phyloP scores from a whole-genome alignment of 2,329 filamentous ascomycete species.

The Monosporascus sp. region DNA sequence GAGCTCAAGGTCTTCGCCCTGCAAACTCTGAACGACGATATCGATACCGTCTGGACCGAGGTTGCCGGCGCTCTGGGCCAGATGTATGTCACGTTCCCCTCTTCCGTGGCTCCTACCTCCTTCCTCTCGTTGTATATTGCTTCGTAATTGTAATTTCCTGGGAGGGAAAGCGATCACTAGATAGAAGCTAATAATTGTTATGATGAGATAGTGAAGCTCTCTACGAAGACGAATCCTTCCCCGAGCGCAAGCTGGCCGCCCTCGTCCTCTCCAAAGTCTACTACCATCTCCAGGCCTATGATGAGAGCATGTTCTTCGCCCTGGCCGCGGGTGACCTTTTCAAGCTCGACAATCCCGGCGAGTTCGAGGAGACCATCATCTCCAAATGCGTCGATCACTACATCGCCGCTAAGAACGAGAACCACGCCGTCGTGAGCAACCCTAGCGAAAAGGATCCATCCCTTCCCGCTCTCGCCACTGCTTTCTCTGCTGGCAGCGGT shows the following conservation, averaged over 20 bases:
- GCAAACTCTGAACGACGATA: slow-evolving; percentile 91
- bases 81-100: slow-evolving; percentile 56
- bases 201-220: slow-evolving; percentile 70
- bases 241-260: slow-evolving; percentile 88
- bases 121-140: slow-evolving; percentile 8
- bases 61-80: slow-evolving; percentile 87
- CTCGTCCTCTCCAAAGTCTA: slow-evolving; percentile 96
- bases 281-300: slow-evolving; percentile 97
- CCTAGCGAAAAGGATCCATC: slow-evolving; percentile 29
- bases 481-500: slow-evolving; percentile 63
- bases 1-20: slow-evolving; percentile 94
- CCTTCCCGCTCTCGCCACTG: slow-evolving; percentile 69
- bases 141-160: too few relatives aligned
- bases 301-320: slow-evolving; percentile 98
- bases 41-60: slow-evolving; percentile 96
- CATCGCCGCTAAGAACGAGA: slow-evolving; percentile 65
- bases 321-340: slow-evolving; percentile 92
- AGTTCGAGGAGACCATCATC: slow-evolving; percentile 99
- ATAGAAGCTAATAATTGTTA: slow-evolving; percentile 8
- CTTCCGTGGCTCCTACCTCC: neutral
- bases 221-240: slow-evolving; percentile 93
- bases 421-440: slow-evolving; percentile 40
- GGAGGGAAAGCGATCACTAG: slow-evolving; percentile 2
- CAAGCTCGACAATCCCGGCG: slow-evolving; percentile 82
- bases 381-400: slow-evolving; percentile 98